Evolutionary conservation across 75 land plant genomes (phyloP).

Genomic region (Larix kaempferi): DNA sequence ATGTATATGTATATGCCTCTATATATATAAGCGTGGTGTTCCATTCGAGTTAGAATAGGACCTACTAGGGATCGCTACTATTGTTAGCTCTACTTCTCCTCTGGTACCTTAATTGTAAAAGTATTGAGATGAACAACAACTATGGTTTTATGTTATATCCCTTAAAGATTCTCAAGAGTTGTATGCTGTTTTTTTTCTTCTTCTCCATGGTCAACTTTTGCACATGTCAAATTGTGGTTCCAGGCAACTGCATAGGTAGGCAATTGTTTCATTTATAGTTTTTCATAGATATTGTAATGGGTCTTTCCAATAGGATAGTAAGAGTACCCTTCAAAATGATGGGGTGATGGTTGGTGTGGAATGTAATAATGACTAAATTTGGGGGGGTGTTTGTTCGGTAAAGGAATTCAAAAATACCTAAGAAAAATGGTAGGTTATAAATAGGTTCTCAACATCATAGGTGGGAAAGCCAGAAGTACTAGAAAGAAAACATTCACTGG

Average conservation of each 20-base stretch:
- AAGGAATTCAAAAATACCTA: no score
- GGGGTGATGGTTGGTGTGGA: neutral
- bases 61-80: neutral
- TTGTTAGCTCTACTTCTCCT: neutral
- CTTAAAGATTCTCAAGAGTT: neutral
- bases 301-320: neutral
- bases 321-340: neutral
- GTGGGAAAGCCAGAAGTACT: no score
- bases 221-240: slow-evolving; percentile 12
- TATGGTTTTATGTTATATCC: slow-evolving; percentile 7
- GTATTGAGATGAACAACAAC: neutral
- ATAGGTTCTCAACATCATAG: no score
- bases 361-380: neutral
- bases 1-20: no score
- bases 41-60: neutral
- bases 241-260: slow-evolving; percentile 6
- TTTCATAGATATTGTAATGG: neutral
- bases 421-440: no score
- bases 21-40: no score
- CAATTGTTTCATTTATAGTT: neutral
- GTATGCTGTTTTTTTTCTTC: neutral
- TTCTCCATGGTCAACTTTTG: slow-evolving; percentile 5
- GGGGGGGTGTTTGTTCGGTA: no score
- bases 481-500: no score
- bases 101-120: neutral